Base-by-base conservation (phyloP, 1,284 basidiomycete species). In the Porogramme epimiltina region DNA sequence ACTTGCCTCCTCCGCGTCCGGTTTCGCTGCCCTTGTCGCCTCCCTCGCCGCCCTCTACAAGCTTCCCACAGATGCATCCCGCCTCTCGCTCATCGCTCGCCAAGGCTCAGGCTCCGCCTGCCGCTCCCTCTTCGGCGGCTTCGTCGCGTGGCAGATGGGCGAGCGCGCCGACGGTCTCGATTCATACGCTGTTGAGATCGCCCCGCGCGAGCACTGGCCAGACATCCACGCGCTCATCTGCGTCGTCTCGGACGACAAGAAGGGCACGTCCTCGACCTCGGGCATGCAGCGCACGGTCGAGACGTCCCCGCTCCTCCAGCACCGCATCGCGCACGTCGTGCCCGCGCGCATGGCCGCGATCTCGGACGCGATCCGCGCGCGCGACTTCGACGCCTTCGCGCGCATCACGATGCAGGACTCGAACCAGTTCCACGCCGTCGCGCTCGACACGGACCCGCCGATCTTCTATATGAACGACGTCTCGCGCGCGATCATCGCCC, bases 381-480 rank as follows among this genome's bases (percentile, higher is more conserved):
- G 79, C 54, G 91, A 99, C 73, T 99, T 99, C 70, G 85, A 94
- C 65, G 65, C 82, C 0, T 99, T 99, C 63, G 95, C 95, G 2
- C 75, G 76, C 47, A 84, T 98, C 69, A 99, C 96, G 26, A 99
- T 98, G 93, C 85, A 84, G 54, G 96, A 99, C 72, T 96, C 93
- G 55, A 99, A 98, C 76, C 90, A 93, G 74, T 99, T 99, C 84
- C 96, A 99, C 70, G 95, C 96, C 22, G 93, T 97, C 62, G 93
- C 91, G 55, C 87, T 99, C 61, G 97, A 99, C 75, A 99, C 96
- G 0, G 82, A 89, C 42, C 97, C 96, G 1, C 97, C 96, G 42
- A 99, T 99, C 73, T 98, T 99, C 72, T 99, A 99, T 79, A 89
- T 99, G 84, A 99, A 98, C 78, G 96, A 99, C 71, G 92, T 95